phyloP scores from a whole-genome alignment of 2,329 filamentous ascomycete species.

The Periconia digitata region DNA sequence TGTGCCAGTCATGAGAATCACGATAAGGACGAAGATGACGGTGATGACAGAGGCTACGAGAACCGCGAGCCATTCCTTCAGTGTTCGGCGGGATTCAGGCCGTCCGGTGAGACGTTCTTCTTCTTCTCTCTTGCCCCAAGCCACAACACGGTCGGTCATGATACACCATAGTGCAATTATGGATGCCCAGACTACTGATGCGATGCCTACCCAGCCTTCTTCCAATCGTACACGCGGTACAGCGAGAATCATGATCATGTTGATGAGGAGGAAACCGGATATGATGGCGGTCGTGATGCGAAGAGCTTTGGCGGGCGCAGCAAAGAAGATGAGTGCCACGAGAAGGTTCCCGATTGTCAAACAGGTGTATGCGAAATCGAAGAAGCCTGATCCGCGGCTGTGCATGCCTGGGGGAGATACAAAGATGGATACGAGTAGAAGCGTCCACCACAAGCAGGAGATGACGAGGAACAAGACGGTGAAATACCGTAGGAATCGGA shows the following conservation, averaged over 20 bases:
- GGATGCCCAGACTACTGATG: slow-evolving; percentile 80
- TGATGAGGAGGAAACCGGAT: slow-evolving; percentile 66
- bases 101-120: slow-evolving; percentile 90
- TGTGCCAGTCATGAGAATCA: slow-evolving; percentile 75
- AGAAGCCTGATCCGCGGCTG: slow-evolving; percentile 88
- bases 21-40: slow-evolving; percentile 66
- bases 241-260: slow-evolving; percentile 77
- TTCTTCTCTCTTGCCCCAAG: slow-evolving; percentile 90
- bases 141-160: slow-evolving; percentile 76
- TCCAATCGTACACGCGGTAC: slow-evolving; percentile 76
- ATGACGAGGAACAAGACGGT: slow-evolving; percentile 74
- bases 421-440: slow-evolving; percentile 87
- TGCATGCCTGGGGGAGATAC: slow-evolving; percentile 86
- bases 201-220: slow-evolving; percentile 89
- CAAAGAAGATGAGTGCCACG: slow-evolving; percentile 82
- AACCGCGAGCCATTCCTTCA: slow-evolving; percentile 83
- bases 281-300: slow-evolving; percentile 72
- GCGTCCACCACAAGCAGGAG: slow-evolving; percentile 88
- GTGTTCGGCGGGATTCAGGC: slow-evolving; percentile 77
- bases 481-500: slow-evolving; percentile 76
- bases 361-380: slow-evolving; percentile 80
- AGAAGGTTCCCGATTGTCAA: slow-evolving; percentile 75
- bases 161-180: slow-evolving; percentile 79
- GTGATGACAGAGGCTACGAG: slow-evolving; percentile 73
- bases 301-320: slow-evolving; percentile 77